Conservation (phyloP, 345 rosid species). For the Carallia pectinifolia region DNA sequence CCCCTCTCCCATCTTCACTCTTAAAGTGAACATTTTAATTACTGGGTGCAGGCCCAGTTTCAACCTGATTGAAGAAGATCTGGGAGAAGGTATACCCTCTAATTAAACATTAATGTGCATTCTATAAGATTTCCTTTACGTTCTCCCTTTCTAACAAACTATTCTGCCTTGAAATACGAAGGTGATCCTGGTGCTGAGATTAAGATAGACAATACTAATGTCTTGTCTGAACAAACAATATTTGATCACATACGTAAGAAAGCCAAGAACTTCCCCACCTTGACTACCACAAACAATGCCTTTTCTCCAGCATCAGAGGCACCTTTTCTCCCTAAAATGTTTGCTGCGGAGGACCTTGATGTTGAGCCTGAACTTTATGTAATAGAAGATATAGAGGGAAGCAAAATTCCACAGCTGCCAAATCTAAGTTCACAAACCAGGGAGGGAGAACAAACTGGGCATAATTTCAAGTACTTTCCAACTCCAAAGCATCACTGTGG, state of each 20-base stretch:
- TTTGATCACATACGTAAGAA: conserved; percentile 85
- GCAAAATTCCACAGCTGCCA: conserved; percentile 28
- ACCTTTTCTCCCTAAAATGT: conserved; percentile 49
- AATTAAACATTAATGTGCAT: too few species aligned
- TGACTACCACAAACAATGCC: conserved; percentile 38
- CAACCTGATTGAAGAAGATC: conserved; percentile 82
- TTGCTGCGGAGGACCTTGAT: conserved; percentile 37
- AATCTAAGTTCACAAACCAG: conserved; percentile 23
- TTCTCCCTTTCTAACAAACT: conserved; percentile 15
- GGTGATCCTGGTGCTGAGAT: conserved; percentile 38
- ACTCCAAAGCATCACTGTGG: conserved; percentile 9
- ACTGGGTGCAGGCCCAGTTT: conserved; percentile 82
- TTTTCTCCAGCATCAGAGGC: conserved; percentile 36
- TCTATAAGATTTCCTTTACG: neutral
- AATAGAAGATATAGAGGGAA: conserved; percentile 25
- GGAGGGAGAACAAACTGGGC: conserved; percentile 18
- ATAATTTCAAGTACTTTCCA: conserved; percentile 16
- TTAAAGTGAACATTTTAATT: conserved; percentile 13
- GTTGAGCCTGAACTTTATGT: conserved; percentile 22
- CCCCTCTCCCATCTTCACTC: neutral
- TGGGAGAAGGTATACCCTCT: conserved; percentile 59
- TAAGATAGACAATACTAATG: conserved; percentile 45
- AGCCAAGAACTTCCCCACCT: conserved; percentile 64
- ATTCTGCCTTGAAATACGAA: conserved; percentile 25
- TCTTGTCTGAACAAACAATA: conserved; percentile 54